Evolutionary conservation across 257 asterid genomes (phyloP), one percentile per base, ranked within the genome.

Genomic region (Solanum neorickii): DNA sequence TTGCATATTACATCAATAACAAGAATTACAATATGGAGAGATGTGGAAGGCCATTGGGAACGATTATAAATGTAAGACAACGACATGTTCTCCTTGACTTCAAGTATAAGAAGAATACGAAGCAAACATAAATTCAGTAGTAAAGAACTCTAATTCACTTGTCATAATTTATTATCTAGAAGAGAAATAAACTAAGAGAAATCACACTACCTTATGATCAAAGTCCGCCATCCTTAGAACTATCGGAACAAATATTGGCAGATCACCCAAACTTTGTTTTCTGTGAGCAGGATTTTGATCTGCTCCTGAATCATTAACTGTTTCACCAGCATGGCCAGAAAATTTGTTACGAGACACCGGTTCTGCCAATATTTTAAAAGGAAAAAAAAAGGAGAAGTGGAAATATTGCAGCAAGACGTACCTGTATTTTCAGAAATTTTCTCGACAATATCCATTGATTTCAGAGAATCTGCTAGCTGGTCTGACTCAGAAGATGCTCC

Each of bases 181-280:
- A 39, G 18, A 42, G 20, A 39, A n/a, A n/a, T 3, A 76, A 41
- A 5, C 21, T 76, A 76, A 76, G 3, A n/a, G 37, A 42, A 41
- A 41, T 42, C 13, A 13, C 12, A 41, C 59, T 12, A 97, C 99
- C 99, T 95, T 93, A 83, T 97, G 99, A 89, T 96, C 99, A 91
- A 97, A 97, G 69, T 96, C 98, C 69, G 98, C 98, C 99, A 97
- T 95, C 92, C 94, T 94, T 37, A 97, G 92, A 90, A 97, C 94
- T 87, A 96, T 93, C 20, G 98, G 99, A 89, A 95, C 89, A 86
- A 96, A 91, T 84, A 97, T 94, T 87, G 99, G 98, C 85, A 94
- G 94, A 85, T 96, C 91, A 88, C 98, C 95, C 84, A 93, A 92
- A 87, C 93, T 94, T 59, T 88, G 96, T 78, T 90, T 93, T 85